A percentile compares a stretch with the other conserved stretches of the same genome.
These are phyloP conservation scores for Sphaerulina populicola DNA, from an alignment of 2,329 filamentous ascomycete genomes.

Conservation along the genomic window DNA sequence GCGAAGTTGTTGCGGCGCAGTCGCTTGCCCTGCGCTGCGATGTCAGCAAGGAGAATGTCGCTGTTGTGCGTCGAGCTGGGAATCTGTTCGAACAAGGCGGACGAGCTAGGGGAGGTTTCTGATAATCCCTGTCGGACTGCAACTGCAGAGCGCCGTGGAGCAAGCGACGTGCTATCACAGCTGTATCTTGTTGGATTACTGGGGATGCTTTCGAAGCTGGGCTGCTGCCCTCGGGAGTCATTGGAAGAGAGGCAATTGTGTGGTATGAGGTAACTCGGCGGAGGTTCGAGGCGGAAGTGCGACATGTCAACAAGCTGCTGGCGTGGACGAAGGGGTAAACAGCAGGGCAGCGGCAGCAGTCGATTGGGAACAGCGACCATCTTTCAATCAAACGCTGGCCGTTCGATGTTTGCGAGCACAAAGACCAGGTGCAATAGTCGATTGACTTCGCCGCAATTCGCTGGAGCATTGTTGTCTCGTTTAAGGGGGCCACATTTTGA, in stretches of 20 bases:
- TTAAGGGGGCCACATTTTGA: too few relatives aligned
- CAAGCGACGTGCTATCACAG: neutral
- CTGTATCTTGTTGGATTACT: neutral
- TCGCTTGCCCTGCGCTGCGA: too few relatives aligned
- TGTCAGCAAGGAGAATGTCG: too few relatives aligned
- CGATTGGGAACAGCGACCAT: neutral
- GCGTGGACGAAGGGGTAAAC: neutral
- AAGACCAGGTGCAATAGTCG: neutral
- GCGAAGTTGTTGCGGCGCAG: neutral
- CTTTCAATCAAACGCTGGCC: neutral
- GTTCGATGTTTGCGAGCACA: neutral
- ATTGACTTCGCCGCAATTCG: neutral
- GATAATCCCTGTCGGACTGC: neutral
- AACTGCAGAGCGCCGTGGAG: neutral
- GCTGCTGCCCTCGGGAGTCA: neutral
- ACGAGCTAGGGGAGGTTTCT: neutral
- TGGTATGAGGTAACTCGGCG: conserved; percentile 1
- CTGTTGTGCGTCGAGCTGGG: neutral
- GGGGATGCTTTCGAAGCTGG: neutral
- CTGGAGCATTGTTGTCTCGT: neutral
- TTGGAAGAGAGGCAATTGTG: neutral
- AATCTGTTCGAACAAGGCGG: neutral
- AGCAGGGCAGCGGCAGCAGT: neutral
- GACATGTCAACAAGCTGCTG: neutral
- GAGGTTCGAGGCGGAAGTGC: neutral